Conservation (phyloP, 2,329 filamentous ascomycete genomes). For the Cordyceps cateniannulata region DNA sequence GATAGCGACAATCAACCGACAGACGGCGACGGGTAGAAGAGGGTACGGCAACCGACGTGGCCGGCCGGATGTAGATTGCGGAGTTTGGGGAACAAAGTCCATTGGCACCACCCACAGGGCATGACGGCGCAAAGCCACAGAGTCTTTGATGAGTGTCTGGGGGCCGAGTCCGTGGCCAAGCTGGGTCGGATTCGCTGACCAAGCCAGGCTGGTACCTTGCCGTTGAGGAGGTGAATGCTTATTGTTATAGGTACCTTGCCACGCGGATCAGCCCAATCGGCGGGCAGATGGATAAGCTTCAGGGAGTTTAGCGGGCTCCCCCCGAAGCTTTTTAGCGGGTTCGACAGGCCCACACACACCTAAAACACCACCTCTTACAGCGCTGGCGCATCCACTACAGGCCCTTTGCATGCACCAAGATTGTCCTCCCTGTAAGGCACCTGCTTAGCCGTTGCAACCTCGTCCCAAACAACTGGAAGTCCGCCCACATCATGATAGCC, state of each 20-base stretch:
- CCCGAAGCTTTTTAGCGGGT: background rate
- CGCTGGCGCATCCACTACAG: too few relatives aligned
- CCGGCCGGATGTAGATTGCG: background rate
- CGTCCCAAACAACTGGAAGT: background rate
- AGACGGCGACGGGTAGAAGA: background rate
- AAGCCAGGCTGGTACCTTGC: background rate
- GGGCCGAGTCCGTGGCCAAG: background rate
- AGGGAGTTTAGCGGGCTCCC: background rate
- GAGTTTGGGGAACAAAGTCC: conserved; percentile 1
- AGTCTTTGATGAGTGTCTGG: background rate
- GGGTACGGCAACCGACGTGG: conserved; percentile 5
- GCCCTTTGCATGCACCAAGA: background rate
- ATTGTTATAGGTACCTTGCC: too few relatives aligned
- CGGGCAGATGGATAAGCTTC: background rate
- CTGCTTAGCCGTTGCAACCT: background rate
- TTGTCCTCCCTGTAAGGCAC: background rate
- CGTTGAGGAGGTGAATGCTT: too few relatives aligned
- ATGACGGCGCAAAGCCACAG: background rate
- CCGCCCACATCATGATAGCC: conserved; percentile 3
- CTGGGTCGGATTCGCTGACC: background rate
- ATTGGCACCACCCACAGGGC: background rate
- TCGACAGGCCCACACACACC: background rate
- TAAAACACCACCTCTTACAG: background rate
- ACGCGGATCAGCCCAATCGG: background rate
- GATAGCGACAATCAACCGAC: background rate